Evolutionary conservation across 768 basidiomycete genomes (phyloP), one percentile per base, ranked within the genome.

Genomic region (Amanita muscaria): DNA sequence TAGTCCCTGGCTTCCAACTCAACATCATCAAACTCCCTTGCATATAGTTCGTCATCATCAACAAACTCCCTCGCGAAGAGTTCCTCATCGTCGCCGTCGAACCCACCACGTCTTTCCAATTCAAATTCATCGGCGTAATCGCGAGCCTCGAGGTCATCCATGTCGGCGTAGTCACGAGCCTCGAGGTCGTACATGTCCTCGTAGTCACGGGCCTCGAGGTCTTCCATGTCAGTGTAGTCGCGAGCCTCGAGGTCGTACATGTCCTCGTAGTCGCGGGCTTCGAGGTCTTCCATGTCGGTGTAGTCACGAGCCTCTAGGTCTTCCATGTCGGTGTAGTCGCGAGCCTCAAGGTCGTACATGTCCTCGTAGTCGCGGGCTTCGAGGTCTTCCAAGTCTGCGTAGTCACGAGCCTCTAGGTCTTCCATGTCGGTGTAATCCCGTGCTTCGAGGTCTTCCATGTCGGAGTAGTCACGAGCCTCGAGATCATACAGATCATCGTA

Each of bases 1-100:
- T n/a, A n/a, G 14, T 23, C 21, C 22, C 41, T 34, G 30, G 41
- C 41, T 16, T 42, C 41, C 41, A 42, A 42, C 5, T 3, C 11
- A 22, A 12, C 32, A 21, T 9, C 31, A 5, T 32, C 16, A 33
- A 32, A 24, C 19, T 23, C 32, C 22, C 41, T 42, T 4, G 21
- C 22, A 10, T 31, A 11, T 22, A 42, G 15, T 15, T 18, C 34
- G 19, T 36, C 34, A 36, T 18, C 34, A 36, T 36, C 34, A 36
- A 15, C n/a, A 36, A 36, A 36, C 15, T 18, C 34, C 34, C 34
- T 36, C 34, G 34, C 15, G 15, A 10, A 12, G 18, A 36, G 21
- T 19, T 32, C 30, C 19, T 2, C 12, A 6, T 19, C 14, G 3
- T 33, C 22, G 14, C 29, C 40, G 14, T 40, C 7, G 23, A 30